Evolutionary conservation across 768 basidiomycete genomes (phyloP), one percentile per base, ranked within the genome.

Genomic region (Boletales sp.): DNA sequence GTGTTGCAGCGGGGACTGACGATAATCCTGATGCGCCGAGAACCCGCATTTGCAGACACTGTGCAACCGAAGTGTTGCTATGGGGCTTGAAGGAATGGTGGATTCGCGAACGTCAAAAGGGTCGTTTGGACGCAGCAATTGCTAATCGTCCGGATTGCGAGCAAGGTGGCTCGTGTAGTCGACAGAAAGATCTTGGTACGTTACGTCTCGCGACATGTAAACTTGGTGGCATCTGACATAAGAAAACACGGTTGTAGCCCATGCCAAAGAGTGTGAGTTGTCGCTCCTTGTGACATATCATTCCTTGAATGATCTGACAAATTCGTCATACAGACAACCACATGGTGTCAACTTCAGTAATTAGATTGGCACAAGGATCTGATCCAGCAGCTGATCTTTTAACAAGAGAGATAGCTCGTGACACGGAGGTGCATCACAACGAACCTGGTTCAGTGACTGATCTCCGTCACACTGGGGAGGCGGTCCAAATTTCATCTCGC

Each of bases 71-170:
- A 63, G 77, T 90, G 2, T 72, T 91, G 15, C 70, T 90, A 3
- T 87, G 82, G 74, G 89, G 89, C 11, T 61, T 91, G 39, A 81
- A 76, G 53, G 87, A 84, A 35, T 92, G 89, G 89, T 91, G 90
- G 88, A 70, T 90, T 32, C 73, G 84, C 44, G 88, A 91, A 66
- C 79, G 89, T 28, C 76, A 74, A 68, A 86, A 83, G 58, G 88
- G 84, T 14, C 76, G 79, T 55, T 64, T 86, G 46, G 82, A 83
- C 37, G 75, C 75, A 41, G 63, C 61, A 39, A 64, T 87, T n/a
- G 63, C 75, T 57, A 75, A 66, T n/a, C 74, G 87, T 35, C 79
- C 78, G 31, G 84, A 91, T 59, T 92, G 89, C 56, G 75, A 75
- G 10, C 76, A 86, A 8, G 86, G 85, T n/a, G 68, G 62, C 28